Base-by-base conservation (phyloP, 345 rosid genomes). In the Turnera subulata region DNA sequence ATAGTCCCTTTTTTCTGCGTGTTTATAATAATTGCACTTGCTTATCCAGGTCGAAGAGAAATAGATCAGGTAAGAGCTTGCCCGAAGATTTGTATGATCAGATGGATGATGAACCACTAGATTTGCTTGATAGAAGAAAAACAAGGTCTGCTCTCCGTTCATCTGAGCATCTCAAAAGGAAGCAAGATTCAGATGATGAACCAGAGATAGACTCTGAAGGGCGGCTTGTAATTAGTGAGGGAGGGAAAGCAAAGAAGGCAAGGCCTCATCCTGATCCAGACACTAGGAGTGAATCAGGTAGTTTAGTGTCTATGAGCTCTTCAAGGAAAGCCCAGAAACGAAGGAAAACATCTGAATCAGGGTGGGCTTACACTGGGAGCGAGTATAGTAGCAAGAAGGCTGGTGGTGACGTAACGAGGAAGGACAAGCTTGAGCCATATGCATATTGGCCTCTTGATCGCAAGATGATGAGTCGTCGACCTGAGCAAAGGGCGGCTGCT, bases 361-460 rank as follows among this genome's bases (percentile, higher is more conserved):
- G 97, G 50, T 84, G 94, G 81, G 83, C 97, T 11, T 84, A 87
- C 78, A 93, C 90, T 1, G 99, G 99, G 18, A 81, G 47, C 16
- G 97, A 85, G 76, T 88, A 91, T 71, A 78, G 82, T 29, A 89
- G 83, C 80, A 93, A 83, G 78, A 93, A 89, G 73, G 96, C 92
- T 14, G 76, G 84, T 38, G 97, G 97, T 0, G 97, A 93, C 63
- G 71, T 93, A 38, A 84, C 70, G 75, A 83, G 78, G 82, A 93
- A 89, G 73, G 97, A 80, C 45, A 93, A 89, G 72, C 84, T 93
- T 15, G 98, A 88, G 66, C 97, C 99, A 0, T 89, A 87, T 63
- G 99, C 99, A 0, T 93, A 89, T 62, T 93, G 99, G 99, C 97
- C 99, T 2, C 84, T 93, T 8, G 97, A 93, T 65, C 83, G 96